Base-by-base conservation (phyloP, 75 land plant genomes). In the Adiantum capillusveneris region DNA sequence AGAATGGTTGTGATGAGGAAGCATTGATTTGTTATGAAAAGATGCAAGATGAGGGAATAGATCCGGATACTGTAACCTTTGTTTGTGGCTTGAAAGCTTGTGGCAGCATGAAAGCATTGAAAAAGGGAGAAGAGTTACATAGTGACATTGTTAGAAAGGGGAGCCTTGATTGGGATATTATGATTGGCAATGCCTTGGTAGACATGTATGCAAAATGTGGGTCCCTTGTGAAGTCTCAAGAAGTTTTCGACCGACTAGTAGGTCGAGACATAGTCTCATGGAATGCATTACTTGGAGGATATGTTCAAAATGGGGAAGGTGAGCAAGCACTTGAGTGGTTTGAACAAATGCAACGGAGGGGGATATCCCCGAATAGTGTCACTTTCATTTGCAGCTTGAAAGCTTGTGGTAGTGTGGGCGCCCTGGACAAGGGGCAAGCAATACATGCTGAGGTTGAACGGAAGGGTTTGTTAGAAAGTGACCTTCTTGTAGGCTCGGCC, bases 41-140 rank as follows among this genome's bases (percentile, higher is more conserved):
- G 22, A 64, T 72, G 65, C 46, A 64, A 25, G 22, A 42, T 6
- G 62, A 53, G 7, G 76, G 71, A 0, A 6, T 79, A 25, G 48
- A 71, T 19, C 90, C 85, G 19, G 79, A 82, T 62, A 53, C 64
- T 52, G 78, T 82, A 18, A 82, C 85, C 14, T 31, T 86, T 43
- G 81, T 71, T 0, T 71, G 79, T 46, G 69, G 75, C 48, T 73
- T 82, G 17, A 67, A 77, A 6, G 75, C 75, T 14, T 76, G 82
- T 72, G 80, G 75, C 1, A 63, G 69, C 20, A 56, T 66, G 1
- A 71, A 63, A 22, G 66, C 71, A 53, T 56, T 83, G 26, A 75
- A 59, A 30, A 76, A 83, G 60, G 90, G 86, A 0, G 73, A 62
- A 45, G 86, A 83, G 44, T 50, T 82, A 1, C 90, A 86, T 56